Evolutionary conservation across 352 stramenopile genomes (phyloP), one percentile per base, ranked within the genome.

Genomic region (Phytophthora quininea): DNA sequence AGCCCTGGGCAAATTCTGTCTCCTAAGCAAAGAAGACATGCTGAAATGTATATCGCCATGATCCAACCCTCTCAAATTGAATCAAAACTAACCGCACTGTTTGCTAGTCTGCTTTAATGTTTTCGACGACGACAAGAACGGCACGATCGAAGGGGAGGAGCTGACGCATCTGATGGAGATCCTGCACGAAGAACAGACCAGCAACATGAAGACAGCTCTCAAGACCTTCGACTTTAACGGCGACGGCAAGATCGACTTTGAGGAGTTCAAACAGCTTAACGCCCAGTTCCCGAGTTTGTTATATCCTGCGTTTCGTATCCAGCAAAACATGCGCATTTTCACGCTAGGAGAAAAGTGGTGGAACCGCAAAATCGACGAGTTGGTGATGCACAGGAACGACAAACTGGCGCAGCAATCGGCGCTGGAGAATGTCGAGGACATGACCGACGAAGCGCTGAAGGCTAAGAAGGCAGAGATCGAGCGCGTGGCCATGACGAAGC

Each of bases 161-260:
- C 54, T 92, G n/a, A 79, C 71, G 19, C 72, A 88, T 27, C 43
- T 92, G 38, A 58, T 92, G 8, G 84, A 92, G 53, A 88, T 92
- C 45, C 70, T 92, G 11, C 84, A 92, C 55, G 74, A 77, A 29
- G 77, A 76, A 3, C 77, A 79, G 35, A 86, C 79, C 24, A 92
- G 81, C 70, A 92, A 90, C 69, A 89, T 92, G 75, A 80, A 86
- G 62, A 65, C 75, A 9, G 84, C 84, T 31, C 59, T 92, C 24
- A 76, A 83, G 53, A 72, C 58, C 6, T 92, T 92, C 46, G 80
- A 92, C 56, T 88, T 90, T 19, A 88, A 90, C 54, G 80, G 66
- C 49, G 84, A 92, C 53, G 84, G 84, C 12, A 88, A 89, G 72
- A 79, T 92, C 49, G 83, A 92, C 53, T 92, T 92, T 64, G 54